Conservation (phyloP, 1,284 basidiomycete genomes). For the Naganishia sp. region DNA sequence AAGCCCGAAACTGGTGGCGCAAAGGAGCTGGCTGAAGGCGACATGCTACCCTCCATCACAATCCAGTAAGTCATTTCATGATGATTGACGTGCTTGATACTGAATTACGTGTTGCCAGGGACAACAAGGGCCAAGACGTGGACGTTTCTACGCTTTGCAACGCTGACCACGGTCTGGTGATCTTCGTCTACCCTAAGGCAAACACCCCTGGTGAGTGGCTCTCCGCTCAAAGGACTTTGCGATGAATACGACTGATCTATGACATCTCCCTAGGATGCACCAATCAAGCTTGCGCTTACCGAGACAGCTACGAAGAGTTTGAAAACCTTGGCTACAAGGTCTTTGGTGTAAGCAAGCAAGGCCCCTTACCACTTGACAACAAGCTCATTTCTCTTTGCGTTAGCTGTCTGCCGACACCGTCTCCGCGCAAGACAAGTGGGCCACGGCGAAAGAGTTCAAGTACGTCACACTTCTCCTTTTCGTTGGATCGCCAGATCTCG, state of each 20-base stretch:
- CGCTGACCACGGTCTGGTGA: slow-evolving; percentile 69
- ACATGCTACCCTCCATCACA: slow-evolving; percentile 69
- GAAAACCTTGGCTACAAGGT: slow-evolving; percentile 68
- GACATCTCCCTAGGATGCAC: slow-evolving; percentile 67
- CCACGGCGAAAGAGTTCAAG: slow-evolving; percentile 68
- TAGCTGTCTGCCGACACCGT: slow-evolving; percentile 47
- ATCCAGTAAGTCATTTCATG: slow-evolving; percentile 58
- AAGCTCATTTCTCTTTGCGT: no score
- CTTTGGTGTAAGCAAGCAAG: slow-evolving; percentile 66
- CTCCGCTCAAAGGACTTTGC: slow-evolving; percentile 30
- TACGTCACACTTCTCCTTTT: background rate
- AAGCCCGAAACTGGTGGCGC: slow-evolving; percentile 42
- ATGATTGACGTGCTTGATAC: slow-evolving; percentile 32
- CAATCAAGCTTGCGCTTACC: slow-evolving; percentile 82
- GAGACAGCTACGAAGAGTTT: slow-evolving; percentile 78
- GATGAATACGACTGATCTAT: slow-evolving; percentile 51
- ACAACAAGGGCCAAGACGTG: slow-evolving; percentile 56
- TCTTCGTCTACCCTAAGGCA: slow-evolving; percentile 72
- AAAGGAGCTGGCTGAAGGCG: slow-evolving; percentile 66
- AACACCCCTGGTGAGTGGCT: slow-evolving; percentile 66
- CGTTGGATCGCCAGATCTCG: background rate
- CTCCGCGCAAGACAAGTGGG: slow-evolving; percentile 45
- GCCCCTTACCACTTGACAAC: no score
- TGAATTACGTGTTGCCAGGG: slow-evolving; percentile 40
- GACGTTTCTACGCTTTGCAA: slow-evolving; percentile 50